These are phyloP conservation scores for Letharia lupina DNA, from an alignment of 495 filamentous ascomycete species.

Conservation along the genomic window DNA sequence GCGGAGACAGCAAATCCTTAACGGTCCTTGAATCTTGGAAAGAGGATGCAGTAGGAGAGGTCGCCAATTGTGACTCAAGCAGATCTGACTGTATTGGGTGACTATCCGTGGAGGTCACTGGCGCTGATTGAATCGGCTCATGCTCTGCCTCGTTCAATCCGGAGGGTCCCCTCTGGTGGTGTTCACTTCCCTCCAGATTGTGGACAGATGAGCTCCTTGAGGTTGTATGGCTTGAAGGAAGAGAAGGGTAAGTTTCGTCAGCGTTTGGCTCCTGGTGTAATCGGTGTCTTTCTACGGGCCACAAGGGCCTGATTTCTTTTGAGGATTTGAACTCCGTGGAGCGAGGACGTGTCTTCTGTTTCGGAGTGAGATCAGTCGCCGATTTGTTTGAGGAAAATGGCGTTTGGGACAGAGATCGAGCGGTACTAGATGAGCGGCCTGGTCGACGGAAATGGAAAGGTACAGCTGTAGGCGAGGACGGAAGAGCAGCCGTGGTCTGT, in stretches of 20 bases:
- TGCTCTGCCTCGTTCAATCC: background rate
- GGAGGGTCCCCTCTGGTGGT: background rate
- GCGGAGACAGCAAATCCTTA: background rate
- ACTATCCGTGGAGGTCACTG: background rate
- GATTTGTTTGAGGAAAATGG: constrained; percentile 24
- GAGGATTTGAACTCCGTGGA: constrained; percentile 40
- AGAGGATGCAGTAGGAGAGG: constrained; percentile 33
- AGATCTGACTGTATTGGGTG: constrained; percentile 18
- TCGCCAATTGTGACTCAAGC: constrained; percentile 34
- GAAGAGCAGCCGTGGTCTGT: constrained; percentile 16
- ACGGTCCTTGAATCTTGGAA: constrained; percentile 9
- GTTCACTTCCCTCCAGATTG: constrained; percentile 24
- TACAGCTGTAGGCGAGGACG: constrained; percentile 41
- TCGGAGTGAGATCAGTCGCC: constrained; percentile 31
- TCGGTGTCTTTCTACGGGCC: constrained; percentile 42
- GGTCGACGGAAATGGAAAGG: constrained; percentile 44
- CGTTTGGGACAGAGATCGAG: constrained; percentile 32
- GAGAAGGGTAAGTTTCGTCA: constrained; percentile 39
- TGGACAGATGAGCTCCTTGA: constrained; percentile 40
- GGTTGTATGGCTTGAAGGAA: constrained; percentile 43
- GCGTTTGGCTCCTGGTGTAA: constrained; percentile 34
- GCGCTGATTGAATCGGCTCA: background rate
- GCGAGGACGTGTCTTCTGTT: constrained; percentile 32
- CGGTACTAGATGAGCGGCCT: constrained; percentile 31
- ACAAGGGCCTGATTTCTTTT: constrained; percentile 42